Evolutionary conservation across 1,284 basidiomycete species (phyloP).

Genomic region (Austroboletus niveus): DNA sequence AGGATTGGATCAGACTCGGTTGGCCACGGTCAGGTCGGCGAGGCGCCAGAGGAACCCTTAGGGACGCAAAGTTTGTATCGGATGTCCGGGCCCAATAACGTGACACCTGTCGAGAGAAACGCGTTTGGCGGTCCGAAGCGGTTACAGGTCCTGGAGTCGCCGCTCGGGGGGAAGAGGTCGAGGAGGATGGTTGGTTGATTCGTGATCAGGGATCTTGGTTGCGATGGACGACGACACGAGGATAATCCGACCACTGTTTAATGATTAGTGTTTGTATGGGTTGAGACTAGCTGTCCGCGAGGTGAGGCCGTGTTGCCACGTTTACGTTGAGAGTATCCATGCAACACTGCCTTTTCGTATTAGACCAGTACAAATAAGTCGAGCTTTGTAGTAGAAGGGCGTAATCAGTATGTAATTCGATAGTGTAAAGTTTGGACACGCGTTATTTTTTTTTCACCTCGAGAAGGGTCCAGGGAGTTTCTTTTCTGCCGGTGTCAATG

Average conservation of each 20-base stretch:
- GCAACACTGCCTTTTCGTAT: neutral
- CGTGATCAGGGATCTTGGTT: constrained; percentile 8
- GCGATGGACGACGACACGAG: neutral
- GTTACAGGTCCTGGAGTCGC: constrained; percentile 28
- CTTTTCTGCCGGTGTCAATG: neutral
- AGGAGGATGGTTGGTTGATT: constrained; percentile 17
- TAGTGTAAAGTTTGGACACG: neutral
- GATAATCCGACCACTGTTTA: neutral
- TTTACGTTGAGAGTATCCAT: neutral
- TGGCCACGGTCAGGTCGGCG: constrained; percentile 18
- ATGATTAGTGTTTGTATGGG: constrained; percentile 2
- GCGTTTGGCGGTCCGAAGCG: constrained; percentile 14
- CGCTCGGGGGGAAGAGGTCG: constrained; percentile 27
- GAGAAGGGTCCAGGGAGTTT: neutral
- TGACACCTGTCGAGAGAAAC: constrained; percentile 29
- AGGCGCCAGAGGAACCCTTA: constrained; percentile 16
- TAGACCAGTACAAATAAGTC: neutral
- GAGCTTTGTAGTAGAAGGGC: neutral
- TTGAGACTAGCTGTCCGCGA: neutral
- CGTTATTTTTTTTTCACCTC: neutral
- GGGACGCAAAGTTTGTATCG: constrained; percentile 13
- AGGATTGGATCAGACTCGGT: constrained; percentile 8
- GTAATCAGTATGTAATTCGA: neutral
- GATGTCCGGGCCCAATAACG: constrained; percentile 13
- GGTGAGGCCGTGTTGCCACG: neutral